phyloP scores from a whole-genome alignment of 805 yeast genomes.

The Candida tammaniensis region DNA sequence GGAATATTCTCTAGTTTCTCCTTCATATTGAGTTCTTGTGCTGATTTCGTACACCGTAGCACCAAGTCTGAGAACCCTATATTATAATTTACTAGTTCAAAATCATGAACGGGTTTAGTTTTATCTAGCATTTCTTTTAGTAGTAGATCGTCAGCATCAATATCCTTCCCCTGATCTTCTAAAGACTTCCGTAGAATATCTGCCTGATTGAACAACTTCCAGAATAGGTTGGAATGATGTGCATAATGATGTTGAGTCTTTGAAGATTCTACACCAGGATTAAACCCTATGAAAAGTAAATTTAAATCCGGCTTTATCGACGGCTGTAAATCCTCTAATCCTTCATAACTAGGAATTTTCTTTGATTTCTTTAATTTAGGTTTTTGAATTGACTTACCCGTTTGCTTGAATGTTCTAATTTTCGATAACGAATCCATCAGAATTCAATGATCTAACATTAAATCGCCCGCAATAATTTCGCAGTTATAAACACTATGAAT shows the following conservation, averaged over 20 bases:
- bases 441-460: too few relatives aligned
- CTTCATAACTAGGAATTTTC: constrained; percentile 1
- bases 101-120: constrained; percentile 39
- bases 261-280: constrained; percentile 68
- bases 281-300: constrained; percentile 65
- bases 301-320: constrained; percentile 22
- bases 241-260: constrained; percentile 68
- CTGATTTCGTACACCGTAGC: constrained; percentile 57
- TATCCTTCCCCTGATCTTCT: background rate
- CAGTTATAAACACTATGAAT: background rate
- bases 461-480: background rate
- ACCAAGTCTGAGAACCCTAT: constrained; percentile 76
- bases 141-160: constrained; percentile 8
- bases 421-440: constrained; percentile 6
- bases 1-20: constrained; percentile 61
- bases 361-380: constrained; percentile 1
- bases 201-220: constrained; percentile 60
- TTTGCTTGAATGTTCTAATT: constrained; percentile 5
- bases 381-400: background rate
- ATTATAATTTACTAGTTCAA: constrained; percentile 35
- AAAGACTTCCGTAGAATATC: constrained; percentile 34
- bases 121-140: constrained; percentile 14
- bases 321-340: constrained; percentile 19
- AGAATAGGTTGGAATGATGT: constrained; percentile 63
- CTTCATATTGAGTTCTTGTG: constrained; percentile 46